Conservation (phyloP, 306 rosid genomes). For the Quercus alba region DNA sequence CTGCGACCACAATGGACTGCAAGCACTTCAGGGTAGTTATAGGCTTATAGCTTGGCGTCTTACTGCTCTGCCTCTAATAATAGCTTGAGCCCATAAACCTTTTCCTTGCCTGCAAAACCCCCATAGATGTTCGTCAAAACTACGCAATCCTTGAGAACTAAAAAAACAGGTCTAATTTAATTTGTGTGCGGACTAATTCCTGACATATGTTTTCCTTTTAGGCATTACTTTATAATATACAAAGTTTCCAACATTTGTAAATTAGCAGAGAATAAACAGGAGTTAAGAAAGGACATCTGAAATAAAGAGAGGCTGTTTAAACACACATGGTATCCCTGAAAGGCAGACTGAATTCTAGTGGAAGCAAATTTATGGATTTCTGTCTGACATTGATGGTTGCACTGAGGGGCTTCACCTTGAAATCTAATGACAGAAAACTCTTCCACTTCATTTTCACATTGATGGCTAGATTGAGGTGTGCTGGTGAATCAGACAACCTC, state of each 20-base stretch:
- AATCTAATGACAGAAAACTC: conserved; percentile 16
- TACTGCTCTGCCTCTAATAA: conserved; percentile 72
- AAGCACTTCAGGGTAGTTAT: conserved; percentile 71
- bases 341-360: conserved; percentile 68
- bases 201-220: no score
- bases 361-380: conserved; percentile 52
- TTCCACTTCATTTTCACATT: conserved; percentile 12
- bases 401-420: conserved; percentile 27
- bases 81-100: conserved; percentile 85
- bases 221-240: neutral
- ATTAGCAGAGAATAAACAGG: neutral
- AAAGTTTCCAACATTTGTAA: neutral
- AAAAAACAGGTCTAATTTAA: neutral
- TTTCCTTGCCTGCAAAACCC: conserved; percentile 65
- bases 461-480: conserved; percentile 31
- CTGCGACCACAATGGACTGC: conserved; percentile 79
- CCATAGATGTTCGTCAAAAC: neutral
- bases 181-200: neutral
- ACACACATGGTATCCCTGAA: conserved; percentile 83
- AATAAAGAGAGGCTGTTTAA: conserved; percentile 3
- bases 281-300: neutral
- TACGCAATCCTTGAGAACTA: neutral
- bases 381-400: conserved; percentile 21
- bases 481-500: conserved; percentile 48
- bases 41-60: conserved; percentile 86